A percentile compares a stretch with the other conserved stretches of the same genome.
phyloP scores from a whole-genome alignment of 1,139 yeast genomes.

The Kodamaea suecica region DNA sequence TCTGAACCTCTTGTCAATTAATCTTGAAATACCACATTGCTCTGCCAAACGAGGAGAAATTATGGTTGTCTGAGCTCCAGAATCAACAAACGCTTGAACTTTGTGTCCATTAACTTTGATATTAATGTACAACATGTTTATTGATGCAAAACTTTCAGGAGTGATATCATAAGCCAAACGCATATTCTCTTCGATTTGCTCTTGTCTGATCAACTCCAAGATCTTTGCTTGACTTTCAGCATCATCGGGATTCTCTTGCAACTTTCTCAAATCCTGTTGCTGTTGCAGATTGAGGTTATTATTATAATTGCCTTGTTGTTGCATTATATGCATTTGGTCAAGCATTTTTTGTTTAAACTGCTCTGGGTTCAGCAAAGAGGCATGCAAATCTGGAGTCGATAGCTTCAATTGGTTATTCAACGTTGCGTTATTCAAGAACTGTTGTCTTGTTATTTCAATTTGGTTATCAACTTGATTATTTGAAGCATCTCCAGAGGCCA shows the following conservation, averaged over 20 bases:
- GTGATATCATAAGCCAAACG: constrained; percentile 78
- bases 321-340: constrained; percentile 21
- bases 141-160: constrained; percentile 84
- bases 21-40: constrained; percentile 61
- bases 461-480: constrained; percentile 29
- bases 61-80: constrained; percentile 92
- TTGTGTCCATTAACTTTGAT: constrained; percentile 74
- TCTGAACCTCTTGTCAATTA: constrained; percentile 76
- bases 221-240: constrained; percentile 70
- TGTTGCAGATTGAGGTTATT: constrained; percentile 7
- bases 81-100: constrained; percentile 90
- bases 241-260: constrained; percentile 65
- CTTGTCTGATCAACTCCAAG: constrained; percentile 65
- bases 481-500: constrained; percentile 5
- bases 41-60: constrained; percentile 77
- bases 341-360: constrained; percentile 49
- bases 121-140: constrained; percentile 78
- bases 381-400: constrained; percentile 42
- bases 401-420: constrained; percentile 31
- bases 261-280: constrained; percentile 48
- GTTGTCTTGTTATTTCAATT: constrained; percentile 51
- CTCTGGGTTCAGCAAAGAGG: constrained; percentile 49
- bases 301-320: constrained; percentile 8
- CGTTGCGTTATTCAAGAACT: constrained; percentile 39
- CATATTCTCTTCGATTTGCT: constrained; percentile 75